Conservation (phyloP, 2,329 filamentous ascomycete species). For the Fusarium algeriense region DNA sequence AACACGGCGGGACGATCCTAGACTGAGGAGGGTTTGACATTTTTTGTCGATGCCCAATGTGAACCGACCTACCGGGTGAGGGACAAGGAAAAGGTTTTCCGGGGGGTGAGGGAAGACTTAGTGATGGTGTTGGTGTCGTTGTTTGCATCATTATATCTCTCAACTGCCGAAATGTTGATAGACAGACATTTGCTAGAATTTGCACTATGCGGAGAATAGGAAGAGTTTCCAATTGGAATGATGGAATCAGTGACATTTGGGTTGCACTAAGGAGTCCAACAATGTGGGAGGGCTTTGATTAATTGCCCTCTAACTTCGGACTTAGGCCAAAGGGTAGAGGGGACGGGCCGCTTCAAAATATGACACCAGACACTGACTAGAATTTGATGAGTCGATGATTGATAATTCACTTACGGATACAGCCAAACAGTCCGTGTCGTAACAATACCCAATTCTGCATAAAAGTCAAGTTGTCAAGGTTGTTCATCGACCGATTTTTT, state of each 20-base stretch:
- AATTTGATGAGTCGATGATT: background rate
- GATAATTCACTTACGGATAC: background rate
- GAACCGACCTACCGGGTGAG: slow-evolving; percentile 33
- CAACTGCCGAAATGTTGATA: slow-evolving; percentile 35
- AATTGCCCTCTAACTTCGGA: slow-evolving; percentile 4
- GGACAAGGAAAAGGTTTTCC: slow-evolving; percentile 27
- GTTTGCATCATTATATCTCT: slow-evolving; percentile 1
- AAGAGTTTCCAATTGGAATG: background rate
- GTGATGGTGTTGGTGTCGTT: background rate
- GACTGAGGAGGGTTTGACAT: slow-evolving; percentile 4
- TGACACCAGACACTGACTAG: background rate
- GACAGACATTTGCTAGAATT: slow-evolving; percentile 10
- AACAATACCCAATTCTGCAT: background rate
- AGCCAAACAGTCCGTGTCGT: background rate
- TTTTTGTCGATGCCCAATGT: slow-evolving; percentile 36
- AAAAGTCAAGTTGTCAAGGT: background rate
- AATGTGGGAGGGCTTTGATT: slow-evolving; percentile 2
- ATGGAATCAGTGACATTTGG: background rate
- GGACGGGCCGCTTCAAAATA: slow-evolving; percentile 28
- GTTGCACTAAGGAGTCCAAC: background rate
- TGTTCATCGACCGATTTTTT: slow-evolving; percentile 4
- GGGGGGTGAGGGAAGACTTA: background rate
- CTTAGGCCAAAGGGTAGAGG: slow-evolving; percentile 11
- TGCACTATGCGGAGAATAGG: slow-evolving; percentile 8
- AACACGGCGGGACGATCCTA: slow-evolving; percentile 24